Evolutionary conservation across 2,329 filamentous ascomycete species (phyloP), one percentile per base, ranked within the genome.

Genomic region (Colletotrichum plurivorum): DNA sequence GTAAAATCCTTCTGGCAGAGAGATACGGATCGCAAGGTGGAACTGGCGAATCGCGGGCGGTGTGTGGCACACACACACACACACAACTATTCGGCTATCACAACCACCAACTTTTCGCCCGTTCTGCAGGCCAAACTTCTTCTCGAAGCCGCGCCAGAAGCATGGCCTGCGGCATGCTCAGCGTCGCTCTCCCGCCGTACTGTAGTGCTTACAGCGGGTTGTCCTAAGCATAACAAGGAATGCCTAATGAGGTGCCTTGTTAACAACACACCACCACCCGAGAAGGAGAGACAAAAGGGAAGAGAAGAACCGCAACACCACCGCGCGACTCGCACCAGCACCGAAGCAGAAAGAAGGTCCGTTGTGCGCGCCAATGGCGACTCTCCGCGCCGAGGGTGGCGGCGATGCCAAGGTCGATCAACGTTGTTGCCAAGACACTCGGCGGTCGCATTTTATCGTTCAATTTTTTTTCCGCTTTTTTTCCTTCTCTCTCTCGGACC

Each of bases 321-420:
- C 60, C 49, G 63, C 41, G 45, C 60, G 27, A 45, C 55, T 52
- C 66, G 41, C 52, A 49, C 62, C 66, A 69, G 31, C 55, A 69
- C 67, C 25, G 49, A 61, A 66, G 27, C 31, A 69, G 67, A 22
- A 66, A 48, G 46, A 16, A 51, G n/a, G 62, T 1, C 67, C 67
- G 67, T n/a, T 12, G 25, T 31, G 57, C 55, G 62, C 62, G 45
- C 67, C 62, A 69, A 69, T 69, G 16, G 56, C 27, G 13, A 25
- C 51, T 18, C 43, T 20, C 31, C 55, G 39, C 18, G 27, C 12
- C 27, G 31, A n/a, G 25, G 41, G 57, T 61, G 69, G 66, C 69
- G 61, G 15, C 52, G 41, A 59, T 71, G 69, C 69, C 61, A 71
- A 71, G 69, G 43, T 69, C 61, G 69, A 70, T 70, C 69, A 71